Evolutionary conservation across 257 asterid species (phyloP).

Genomic region (Salvia hispanica): DNA sequence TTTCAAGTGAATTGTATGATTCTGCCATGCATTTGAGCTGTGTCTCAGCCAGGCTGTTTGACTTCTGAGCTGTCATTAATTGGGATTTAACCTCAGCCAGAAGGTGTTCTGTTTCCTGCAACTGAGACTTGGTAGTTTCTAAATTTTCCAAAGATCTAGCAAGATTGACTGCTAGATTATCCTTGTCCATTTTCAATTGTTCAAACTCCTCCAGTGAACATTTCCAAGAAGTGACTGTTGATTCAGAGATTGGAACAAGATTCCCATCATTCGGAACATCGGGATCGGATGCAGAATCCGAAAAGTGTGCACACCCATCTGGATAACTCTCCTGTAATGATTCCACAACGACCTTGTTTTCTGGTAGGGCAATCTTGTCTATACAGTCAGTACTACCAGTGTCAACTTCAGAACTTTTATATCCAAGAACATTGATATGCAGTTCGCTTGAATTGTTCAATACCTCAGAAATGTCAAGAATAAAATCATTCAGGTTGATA

Average conservation of each 20-base stretch:
- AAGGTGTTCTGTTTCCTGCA: conserved; percentile 70
- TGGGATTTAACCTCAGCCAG: conserved; percentile 83
- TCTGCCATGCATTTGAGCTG: conserved; percentile 99
- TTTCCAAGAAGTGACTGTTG: conserved; percentile 64
- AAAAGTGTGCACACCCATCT: conserved; percentile 62
- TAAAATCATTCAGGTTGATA: conserved; percentile 53
- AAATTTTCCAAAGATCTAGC: conserved; percentile 54
- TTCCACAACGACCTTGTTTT: conserved; percentile 58
- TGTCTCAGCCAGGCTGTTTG: conserved; percentile 86
- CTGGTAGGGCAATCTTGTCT: conserved; percentile 89
- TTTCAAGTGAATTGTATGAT: conserved; percentile 82
- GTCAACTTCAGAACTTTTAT: conserved; percentile 70
- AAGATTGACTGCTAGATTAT: conserved; percentile 63
- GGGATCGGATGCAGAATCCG: conserved; percentile 77
- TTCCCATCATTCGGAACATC: conserved; percentile 77
- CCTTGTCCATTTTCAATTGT: conserved; percentile 75
- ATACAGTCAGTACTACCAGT: conserved; percentile 72
- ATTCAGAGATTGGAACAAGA: conserved; percentile 78
- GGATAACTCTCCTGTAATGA: conserved; percentile 54
- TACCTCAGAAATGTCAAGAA: conserved; percentile 68
- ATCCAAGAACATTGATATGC: conserved; percentile 71
- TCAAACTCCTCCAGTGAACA: conserved; percentile 86
- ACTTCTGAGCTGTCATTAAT: conserved; percentile 68
- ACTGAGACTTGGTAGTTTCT: conserved; percentile 64
- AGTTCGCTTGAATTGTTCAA: conserved; percentile 66